phyloP scores from a whole-genome alignment of 1,139 yeast genomes.

The Pichia sp. region DNA sequence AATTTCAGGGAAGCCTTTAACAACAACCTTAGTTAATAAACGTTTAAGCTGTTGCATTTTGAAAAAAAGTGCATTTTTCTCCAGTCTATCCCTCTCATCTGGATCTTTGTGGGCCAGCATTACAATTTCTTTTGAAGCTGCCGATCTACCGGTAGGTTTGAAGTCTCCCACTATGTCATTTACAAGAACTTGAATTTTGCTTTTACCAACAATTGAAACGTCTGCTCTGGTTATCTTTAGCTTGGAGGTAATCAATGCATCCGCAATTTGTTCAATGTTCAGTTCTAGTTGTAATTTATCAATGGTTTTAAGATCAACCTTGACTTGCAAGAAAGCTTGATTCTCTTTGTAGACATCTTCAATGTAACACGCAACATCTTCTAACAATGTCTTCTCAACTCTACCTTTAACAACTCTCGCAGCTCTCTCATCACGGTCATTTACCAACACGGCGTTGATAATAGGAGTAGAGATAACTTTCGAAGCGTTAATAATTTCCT shows the following conservation, averaged over 20 bases:
- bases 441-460: conserved; percentile 88
- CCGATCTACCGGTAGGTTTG: conserved; percentile 34
- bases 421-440: conserved; percentile 92
- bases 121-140: conserved; percentile 43
- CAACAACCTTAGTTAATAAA: conserved; percentile 78
- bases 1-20: conserved; percentile 87
- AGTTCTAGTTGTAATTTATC: conserved; percentile 88
- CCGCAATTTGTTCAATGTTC: conserved; percentile 78
- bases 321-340: conserved; percentile 74
- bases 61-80: conserved; percentile 52
- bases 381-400: conserved; percentile 83
- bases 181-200: conserved; percentile 74
- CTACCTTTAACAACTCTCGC: conserved; percentile 98
- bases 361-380: conserved; percentile 82
- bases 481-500: conserved; percentile 93
- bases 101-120: conserved; percentile 35
- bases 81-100: conserved; percentile 32
- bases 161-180: conserved; percentile 46
- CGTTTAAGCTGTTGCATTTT: conserved; percentile 88
- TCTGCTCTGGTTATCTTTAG: conserved; percentile 74
- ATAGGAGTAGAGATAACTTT: conserved; percentile 95
- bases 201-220: conserved; percentile 63
- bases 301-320: conserved; percentile 78
- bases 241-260: conserved; percentile 78
- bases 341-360: conserved; percentile 90